Evolutionary conservation across 805 yeast genomes (phyloP).

Genomic region (Spathaspora passalidarum): DNA sequence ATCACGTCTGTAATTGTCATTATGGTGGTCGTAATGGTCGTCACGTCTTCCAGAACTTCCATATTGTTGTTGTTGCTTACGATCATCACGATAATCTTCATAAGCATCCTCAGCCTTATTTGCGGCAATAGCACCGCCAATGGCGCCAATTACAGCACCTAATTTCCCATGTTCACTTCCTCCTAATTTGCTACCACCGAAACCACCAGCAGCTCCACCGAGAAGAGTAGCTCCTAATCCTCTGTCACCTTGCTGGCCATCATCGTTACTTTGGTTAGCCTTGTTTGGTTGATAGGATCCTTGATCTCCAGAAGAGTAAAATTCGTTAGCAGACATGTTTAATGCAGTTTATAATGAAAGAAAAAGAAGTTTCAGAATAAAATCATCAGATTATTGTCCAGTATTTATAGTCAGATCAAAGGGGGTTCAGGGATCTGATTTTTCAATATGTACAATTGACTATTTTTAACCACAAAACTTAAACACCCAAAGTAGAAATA

Average conservation of each 20-base stretch:
- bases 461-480: neutral
- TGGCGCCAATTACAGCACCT: constrained; percentile 50
- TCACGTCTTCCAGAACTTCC: neutral
- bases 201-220: constrained; percentile 55
- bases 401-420: neutral
- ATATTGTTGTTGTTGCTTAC: constrained; percentile 8
- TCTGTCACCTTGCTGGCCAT: constrained; percentile 16
- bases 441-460: neutral
- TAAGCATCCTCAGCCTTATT: constrained; percentile 44
- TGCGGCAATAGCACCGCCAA: constrained; percentile 54
- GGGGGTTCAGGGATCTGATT: neutral
- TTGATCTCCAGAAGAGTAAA: constrained; percentile 45
- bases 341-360: neutral
- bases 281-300: constrained; percentile 23
- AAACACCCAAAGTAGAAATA: too few relatives aligned
- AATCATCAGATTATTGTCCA: neutral
- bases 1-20: too few relatives aligned
- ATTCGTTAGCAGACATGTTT: constrained; percentile 56
- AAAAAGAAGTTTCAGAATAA: neutral
- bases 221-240: constrained; percentile 43
- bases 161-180: constrained; percentile 36
- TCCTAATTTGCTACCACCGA: constrained; percentile 45
- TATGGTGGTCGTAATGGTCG: too few relatives aligned
- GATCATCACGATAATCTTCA: constrained; percentile 21
- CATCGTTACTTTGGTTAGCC: constrained; percentile 26